Conservation (phyloP, 805 yeast species). For the Candida arabinofermentans region DNA sequence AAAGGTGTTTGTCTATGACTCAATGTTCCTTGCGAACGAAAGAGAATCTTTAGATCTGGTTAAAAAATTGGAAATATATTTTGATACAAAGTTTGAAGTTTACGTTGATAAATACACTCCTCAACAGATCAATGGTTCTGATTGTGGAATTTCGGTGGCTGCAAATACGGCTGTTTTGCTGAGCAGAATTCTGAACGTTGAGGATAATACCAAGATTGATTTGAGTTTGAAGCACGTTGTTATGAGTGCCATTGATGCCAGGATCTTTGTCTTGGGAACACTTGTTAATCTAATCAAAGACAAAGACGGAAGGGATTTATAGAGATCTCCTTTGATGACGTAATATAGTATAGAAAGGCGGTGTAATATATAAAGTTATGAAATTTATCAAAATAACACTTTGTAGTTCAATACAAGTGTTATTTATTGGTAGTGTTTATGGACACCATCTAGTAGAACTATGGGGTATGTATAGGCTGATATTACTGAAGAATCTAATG, state of each 20-base stretch:
- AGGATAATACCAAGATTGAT: slow-evolving; percentile 30
- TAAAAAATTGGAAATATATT: slow-evolving; percentile 27
- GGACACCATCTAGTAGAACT: too few species aligned
- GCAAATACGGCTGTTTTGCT: slow-evolving; percentile 35
- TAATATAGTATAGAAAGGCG: too few species aligned
- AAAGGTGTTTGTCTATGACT: slow-evolving; percentile 55
- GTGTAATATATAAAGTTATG: too few species aligned
- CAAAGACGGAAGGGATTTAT: too few species aligned
- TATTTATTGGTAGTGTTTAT: too few species aligned
- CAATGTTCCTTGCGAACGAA: slow-evolving; percentile 44
- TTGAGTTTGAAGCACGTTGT: slow-evolving; percentile 37
- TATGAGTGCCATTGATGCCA: slow-evolving; percentile 45
- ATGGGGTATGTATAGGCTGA: too few species aligned
- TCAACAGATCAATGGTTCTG: slow-evolving; percentile 63
- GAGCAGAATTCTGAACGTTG: slow-evolving; percentile 29
- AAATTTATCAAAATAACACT: too few species aligned
- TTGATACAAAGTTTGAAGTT: slow-evolving; percentile 20
- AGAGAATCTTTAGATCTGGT: slow-evolving; percentile 32
- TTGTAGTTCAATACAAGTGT: too few species aligned
- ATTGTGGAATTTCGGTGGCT: slow-evolving; percentile 52
- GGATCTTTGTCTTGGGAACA: slow-evolving; percentile 40
- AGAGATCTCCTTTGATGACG: too few species aligned
- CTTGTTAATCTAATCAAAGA: slow-evolving; percentile 26
- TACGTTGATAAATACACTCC: slow-evolving; percentile 35
- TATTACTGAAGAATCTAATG: too few species aligned